Base-by-base conservation (phyloP, 2,329 filamentous ascomycete species). In the Exophiala calicioides region DNA sequence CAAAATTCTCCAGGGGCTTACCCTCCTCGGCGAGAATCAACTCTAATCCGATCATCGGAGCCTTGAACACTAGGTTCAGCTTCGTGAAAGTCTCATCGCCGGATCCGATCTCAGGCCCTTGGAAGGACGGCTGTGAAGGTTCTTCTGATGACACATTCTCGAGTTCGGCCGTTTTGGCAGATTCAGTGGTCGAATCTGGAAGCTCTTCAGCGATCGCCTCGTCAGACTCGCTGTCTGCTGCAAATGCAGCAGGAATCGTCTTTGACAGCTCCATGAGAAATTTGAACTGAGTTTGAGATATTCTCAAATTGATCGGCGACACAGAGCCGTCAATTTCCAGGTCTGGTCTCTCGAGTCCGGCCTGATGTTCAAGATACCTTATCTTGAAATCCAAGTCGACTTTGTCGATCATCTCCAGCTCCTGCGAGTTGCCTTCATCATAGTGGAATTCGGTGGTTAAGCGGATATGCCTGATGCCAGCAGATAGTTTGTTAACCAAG, bases 341-440 rank as follows among this genome's bases (percentile, higher is more conserved):
- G 61, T 98, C 91, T 0, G 93, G 93, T 29, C 91, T 80, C 61
- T 93, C 84, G 42, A 79, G 75, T 10, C 86, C 86, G 23, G 80
- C 67, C 58, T 81, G 83, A 63, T 98, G 93, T 63, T 97, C 91
- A 1, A 90, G 81, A 67, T 96, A 91, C 2, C 86, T 94, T 55
- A 98, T 84, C 51, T 87, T 88, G 70, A 98, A 96, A 36, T 87
- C 88, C 18, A 99, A 74, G 64, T 98, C 93, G 9, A 98, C 90
- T 59, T 96, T 90, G 61, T 98, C 90, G 58, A 99, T 95, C 73
- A 99, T 86, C 64, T 98, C 89, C 5, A 98, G 75, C 64, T 95
- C 90, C 66, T 98, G 93, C 0, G 81, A 81, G 46, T 79, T 70
- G 24, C 82, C 80, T 2, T 83, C 76, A 0, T 80, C 68, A 59